A percentile compares a stretch with the other conserved stretches of the same genome.
These are phyloP conservation scores for Colletotrichum lindemuthianum DNA, from an alignment of 2,329 filamentous ascomycete species.

Conservation along the genomic window DNA sequence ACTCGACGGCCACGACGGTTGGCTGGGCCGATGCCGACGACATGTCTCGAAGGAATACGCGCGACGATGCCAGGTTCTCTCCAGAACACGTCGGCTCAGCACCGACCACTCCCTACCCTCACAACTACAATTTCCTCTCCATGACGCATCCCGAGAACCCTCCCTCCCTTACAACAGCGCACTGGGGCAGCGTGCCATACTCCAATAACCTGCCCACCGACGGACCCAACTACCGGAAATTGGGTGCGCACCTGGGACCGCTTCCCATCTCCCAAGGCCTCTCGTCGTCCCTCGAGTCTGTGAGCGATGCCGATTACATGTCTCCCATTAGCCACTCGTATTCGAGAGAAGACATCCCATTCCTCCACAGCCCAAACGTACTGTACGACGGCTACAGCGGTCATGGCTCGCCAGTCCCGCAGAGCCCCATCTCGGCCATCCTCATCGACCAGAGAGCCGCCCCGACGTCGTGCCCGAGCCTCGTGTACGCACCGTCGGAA, in stretches of 20 bases:
- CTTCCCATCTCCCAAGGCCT: slow-evolving; percentile 60
- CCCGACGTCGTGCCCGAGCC: slow-evolving; percentile 69
- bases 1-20: slow-evolving; percentile 51
- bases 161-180: slow-evolving; percentile 49
- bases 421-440: slow-evolving; percentile 65
- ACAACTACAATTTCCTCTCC: slow-evolving; percentile 61
- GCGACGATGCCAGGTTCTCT: slow-evolving; percentile 50
- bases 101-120: slow-evolving; percentile 51
- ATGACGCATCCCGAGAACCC: slow-evolving; percentile 59
- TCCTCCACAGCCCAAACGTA: slow-evolving; percentile 60
- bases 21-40: slow-evolving; percentile 54
- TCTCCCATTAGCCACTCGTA: slow-evolving; percentile 68
- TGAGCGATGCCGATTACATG: slow-evolving; percentile 71
- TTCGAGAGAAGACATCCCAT: slow-evolving; percentile 63
- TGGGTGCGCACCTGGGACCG: slow-evolving; percentile 49
- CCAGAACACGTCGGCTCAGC: slow-evolving; percentile 54
- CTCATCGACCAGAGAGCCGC: slow-evolving; percentile 63
- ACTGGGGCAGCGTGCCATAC: slow-evolving; percentile 60
- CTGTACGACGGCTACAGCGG: slow-evolving; percentile 67
- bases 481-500: slow-evolving; percentile 70
- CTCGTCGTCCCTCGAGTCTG: slow-evolving; percentile 66
- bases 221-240: slow-evolving; percentile 56
- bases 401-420: slow-evolving; percentile 63
- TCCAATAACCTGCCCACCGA: slow-evolving; percentile 52
- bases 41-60: slow-evolving; percentile 44